Evolutionary conservation across 2,329 filamentous ascomycete genomes (phyloP).

Genomic region (Curvularia spicifera): DNA sequence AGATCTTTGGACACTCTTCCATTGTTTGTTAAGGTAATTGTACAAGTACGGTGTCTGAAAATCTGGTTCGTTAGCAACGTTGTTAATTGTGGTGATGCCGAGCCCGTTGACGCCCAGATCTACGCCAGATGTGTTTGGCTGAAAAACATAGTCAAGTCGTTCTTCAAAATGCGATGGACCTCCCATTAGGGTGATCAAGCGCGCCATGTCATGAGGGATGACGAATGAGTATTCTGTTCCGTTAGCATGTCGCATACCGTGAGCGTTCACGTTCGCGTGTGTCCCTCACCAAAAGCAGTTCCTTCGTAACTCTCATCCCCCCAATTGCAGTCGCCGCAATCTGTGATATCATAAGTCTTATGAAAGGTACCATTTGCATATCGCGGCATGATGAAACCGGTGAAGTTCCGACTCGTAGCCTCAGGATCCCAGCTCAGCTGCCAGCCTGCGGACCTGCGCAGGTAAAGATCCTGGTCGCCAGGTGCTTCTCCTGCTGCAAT

Average conservation of each 20-base stretch:
- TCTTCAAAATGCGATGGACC: constrained; percentile 48
- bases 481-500: constrained; percentile 52
- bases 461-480: constrained; percentile 48
- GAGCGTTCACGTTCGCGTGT: not conserved
- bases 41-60: constrained; percentile 52
- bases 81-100: constrained; percentile 47
- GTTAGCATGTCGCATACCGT: not conserved
- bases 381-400: constrained; percentile 47
- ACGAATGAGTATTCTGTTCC: constrained; percentile 52
- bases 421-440: constrained; percentile 52
- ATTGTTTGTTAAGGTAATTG: constrained; percentile 52
- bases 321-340: constrained; percentile 54
- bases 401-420: constrained; percentile 47
- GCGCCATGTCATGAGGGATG: constrained; percentile 52
- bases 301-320: constrained; percentile 52
- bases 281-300: constrained; percentile 45
- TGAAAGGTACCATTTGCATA: constrained; percentile 47
- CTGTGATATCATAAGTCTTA: constrained; percentile 51
- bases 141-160: constrained; percentile 52
- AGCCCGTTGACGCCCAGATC: constrained; percentile 47
- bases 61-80: constrained; percentile 50
- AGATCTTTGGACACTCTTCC: constrained; percentile 43
- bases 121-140: constrained; percentile 48
- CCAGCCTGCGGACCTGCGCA: constrained; percentile 52
- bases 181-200: constrained; percentile 54